phyloP scores from a whole-genome alignment of 1,284 basidiomycete species.

The Ceratobasidium papillatum region DNA sequence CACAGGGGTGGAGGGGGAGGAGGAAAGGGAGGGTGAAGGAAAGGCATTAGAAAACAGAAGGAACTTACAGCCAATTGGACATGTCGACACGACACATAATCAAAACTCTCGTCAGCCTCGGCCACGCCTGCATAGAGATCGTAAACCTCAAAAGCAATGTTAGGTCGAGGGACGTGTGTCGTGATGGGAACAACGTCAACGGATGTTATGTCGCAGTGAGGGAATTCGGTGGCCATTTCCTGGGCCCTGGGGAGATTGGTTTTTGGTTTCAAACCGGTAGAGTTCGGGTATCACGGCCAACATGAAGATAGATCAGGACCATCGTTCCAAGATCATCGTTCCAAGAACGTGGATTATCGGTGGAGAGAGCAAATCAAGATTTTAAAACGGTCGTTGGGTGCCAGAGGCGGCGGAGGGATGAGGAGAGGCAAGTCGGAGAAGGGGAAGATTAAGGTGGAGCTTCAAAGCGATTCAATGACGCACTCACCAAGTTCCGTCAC shows the following conservation, averaged over 20 bases:
- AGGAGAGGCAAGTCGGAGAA: not conserved
- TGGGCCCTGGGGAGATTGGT: slow-evolving; percentile 16
- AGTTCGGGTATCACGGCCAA: no score
- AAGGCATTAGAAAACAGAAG: not conserved
- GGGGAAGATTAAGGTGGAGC: not conserved
- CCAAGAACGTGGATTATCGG: no score
- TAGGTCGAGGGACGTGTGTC: slow-evolving; percentile 7
- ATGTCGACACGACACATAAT: slow-evolving; percentile 39
- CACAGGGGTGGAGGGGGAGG: not conserved
- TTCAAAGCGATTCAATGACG: not conserved
- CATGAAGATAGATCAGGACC: no score
- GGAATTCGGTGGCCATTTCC: slow-evolving; percentile 36
- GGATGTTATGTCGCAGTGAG: slow-evolving; percentile 33
- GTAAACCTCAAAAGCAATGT: slow-evolving; percentile 33
- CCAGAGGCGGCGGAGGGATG: not conserved
- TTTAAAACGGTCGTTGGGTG: no score
- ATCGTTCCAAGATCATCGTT: no score
- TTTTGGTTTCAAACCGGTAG: no score
- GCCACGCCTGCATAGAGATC: slow-evolving; percentile 35
- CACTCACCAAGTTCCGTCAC: slow-evolving; percentile 21
- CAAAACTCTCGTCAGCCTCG: slow-evolving; percentile 33
- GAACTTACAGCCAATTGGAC: slow-evolving; percentile 10
- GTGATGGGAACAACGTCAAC: slow-evolving; percentile 27
- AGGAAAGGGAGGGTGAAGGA: not conserved
- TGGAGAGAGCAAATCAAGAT: no score